A percentile compares a stretch with the other conserved stretches of the same genome.
These are phyloP conservation scores for Zasmidium cellare DNA, from an alignment of 2,329 filamentous ascomycete genomes.

Conservation along the genomic window DNA sequence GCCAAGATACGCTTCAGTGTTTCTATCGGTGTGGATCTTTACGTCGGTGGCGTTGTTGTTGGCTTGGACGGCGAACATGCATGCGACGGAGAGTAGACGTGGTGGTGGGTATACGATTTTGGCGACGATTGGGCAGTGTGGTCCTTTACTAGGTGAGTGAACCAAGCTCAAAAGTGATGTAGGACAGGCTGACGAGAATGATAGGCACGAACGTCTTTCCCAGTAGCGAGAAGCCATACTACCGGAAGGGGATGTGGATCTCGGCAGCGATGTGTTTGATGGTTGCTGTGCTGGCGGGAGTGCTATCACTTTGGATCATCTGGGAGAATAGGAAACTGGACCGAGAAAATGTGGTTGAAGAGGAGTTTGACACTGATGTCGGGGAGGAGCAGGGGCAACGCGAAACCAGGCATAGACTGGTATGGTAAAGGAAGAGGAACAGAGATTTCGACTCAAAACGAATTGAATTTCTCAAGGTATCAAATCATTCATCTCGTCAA, in stretches of 20 bases:
- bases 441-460: neutral
- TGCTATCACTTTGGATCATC: conserved; percentile 55
- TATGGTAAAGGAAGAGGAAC: conserved; percentile 5
- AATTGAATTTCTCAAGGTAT: conserved; percentile 4
- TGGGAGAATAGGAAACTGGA: conserved; percentile 64
- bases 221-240: conserved; percentile 46
- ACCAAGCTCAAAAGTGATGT: conserved; percentile 31
- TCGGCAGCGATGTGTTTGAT: conserved; percentile 64
- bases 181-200: neutral
- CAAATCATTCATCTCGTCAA: neutral
- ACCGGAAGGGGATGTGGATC: conserved; percentile 58
- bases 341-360: conserved; percentile 35
- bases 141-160: conserved; percentile 60
- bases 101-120: conserved; percentile 40
- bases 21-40: conserved; percentile 43
- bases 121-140: conserved; percentile 61
- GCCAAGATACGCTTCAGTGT: conserved; percentile 40
- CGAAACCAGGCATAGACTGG: conserved; percentile 9
- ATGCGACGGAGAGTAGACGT: conserved; percentile 39
- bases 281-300: conserved; percentile 56
- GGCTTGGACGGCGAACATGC: conserved; percentile 41
- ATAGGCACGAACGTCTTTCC: conserved; percentile 64
- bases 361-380: conserved; percentile 19
- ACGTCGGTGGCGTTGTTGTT: conserved; percentile 38
- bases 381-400: conserved; percentile 17